Evolutionary conservation across 805 yeast species (phyloP), one percentile per base, ranked within the genome.

Genomic region (Schwanniomyces pseudopolymorphus): DNA sequence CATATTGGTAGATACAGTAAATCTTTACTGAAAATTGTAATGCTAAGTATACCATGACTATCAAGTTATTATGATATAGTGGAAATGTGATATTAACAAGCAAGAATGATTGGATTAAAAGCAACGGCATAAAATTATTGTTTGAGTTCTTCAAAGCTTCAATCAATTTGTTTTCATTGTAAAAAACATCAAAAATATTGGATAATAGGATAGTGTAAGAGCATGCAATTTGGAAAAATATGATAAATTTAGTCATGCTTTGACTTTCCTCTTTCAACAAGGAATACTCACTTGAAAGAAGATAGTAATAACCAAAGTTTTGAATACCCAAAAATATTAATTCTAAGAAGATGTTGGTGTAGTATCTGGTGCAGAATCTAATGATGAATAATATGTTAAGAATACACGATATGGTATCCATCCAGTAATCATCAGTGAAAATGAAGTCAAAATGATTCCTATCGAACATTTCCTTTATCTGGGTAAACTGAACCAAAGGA

Each of bases 91-190:
- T 42, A 38, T 60, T 62, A 8, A 66, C 53, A 19, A 53, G 54
- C n/a, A 63, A 45, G 49, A 67, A 69, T 19, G 72, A 66, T 48
- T 63, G 67, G 27, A 68, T 61, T 31, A 70, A 61, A 50, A 69
- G 57, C 9, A 68, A 54, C 1, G 74, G 72, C 39, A 69, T 53
- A 43, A 55, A 64, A 49, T 66, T 67, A 47, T 67, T 66, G 54
- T 70, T 70, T 20, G 60, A 54, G 21, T 59, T 67, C n/a, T 38
- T 28, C n/a, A 31, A 22, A n/a, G 41, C 22, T 5, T 37, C 33
- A 1, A 27, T 13, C 19, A 28, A 24, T n/a, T 40, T 43, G 37
- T 36, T 21, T 5, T 24, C 28, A 2, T n/a, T 19, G 16, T 26
- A 39, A 36, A 16, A 31, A 33, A 25, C 39, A 9, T 22, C 39